A percentile compares a stretch with the other conserved stretches of the same genome.
phyloP scores from a whole-genome alignment of 2,329 filamentous ascomycete genomes.

The Aureobasidium sp. region DNA sequence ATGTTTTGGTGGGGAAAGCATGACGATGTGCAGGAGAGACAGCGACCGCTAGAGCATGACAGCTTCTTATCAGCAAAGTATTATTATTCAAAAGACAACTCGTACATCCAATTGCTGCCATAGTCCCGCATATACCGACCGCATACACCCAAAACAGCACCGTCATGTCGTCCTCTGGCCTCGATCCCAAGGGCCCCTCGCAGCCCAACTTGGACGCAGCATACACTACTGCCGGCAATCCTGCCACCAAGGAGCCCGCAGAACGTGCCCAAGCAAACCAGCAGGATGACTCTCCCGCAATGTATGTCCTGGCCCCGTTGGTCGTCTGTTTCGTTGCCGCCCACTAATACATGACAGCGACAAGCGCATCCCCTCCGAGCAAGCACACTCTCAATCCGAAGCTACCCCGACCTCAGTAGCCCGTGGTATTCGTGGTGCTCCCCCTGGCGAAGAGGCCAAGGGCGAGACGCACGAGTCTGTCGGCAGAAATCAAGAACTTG shows the following conservation, averaged over 20 bases:
- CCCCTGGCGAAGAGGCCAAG: slow-evolving; percentile 37
- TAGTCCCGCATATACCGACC: background rate
- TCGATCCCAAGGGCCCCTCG: slow-evolving; percentile 35
- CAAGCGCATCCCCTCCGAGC: slow-evolving; percentile 34
- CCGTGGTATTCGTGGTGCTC: slow-evolving; percentile 38
- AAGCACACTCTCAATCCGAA: slow-evolving; percentile 30
- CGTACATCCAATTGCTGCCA: background rate
- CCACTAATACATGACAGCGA: slow-evolving; percentile 19
- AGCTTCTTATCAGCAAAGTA: background rate
- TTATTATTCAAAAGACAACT: background rate
- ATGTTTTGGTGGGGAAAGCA: slow-evolving; percentile 7
- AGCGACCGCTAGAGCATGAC: background rate
- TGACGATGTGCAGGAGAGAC: slow-evolving; percentile 6
- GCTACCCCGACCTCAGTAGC: slow-evolving; percentile 34
- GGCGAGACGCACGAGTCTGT: slow-evolving; percentile 35
- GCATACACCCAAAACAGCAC: background rate
- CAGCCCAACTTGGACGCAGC: slow-evolving; percentile 40
- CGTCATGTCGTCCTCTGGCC: slow-evolving; percentile 30
- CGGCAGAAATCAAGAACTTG: slow-evolving; percentile 40
- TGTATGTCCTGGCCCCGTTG: slow-evolving; percentile 9
- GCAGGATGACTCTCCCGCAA: slow-evolving; percentile 26
- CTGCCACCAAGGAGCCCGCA: slow-evolving; percentile 35
- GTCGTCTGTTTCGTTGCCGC: background rate
- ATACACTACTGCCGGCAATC: slow-evolving; percentile 42
- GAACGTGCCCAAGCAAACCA: slow-evolving; percentile 30